Conservation (phyloP, 108 stramenopile species). For the Aurantiochytrium sp. region DNA sequence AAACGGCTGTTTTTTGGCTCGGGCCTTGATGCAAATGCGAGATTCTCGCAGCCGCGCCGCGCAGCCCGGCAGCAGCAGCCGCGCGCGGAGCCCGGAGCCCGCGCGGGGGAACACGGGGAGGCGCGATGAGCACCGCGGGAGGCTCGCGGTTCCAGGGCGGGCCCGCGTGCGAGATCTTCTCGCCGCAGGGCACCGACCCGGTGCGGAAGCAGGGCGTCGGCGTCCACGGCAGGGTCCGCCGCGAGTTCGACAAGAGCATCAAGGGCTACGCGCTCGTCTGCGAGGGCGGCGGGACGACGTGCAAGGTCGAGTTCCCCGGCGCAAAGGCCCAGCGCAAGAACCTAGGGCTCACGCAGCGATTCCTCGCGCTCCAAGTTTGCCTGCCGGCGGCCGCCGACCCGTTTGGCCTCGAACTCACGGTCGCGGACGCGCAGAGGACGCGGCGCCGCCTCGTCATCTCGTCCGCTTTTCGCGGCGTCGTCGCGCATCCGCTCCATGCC, state of each 20-base stretch:
- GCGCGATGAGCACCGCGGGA: not conserved
- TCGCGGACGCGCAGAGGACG: not conserved
- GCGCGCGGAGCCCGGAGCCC: no score
- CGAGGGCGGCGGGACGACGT: not conserved
- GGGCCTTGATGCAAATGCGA: no score
- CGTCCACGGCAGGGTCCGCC: not conserved
- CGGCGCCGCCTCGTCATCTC: not conserved
- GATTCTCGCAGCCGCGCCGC: no score
- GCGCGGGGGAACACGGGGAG: no score
- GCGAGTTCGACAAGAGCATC: not conserved
- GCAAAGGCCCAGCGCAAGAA: not conserved
- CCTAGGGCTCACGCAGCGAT: not conserved
- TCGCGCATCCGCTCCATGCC: not conserved
- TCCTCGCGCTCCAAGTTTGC: not conserved
- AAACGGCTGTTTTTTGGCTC: no score
- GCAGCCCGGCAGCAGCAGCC: no score
- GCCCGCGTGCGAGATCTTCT: not conserved
- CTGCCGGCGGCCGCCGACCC: not conserved
- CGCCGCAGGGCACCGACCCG: slow-evolving; percentile 27
- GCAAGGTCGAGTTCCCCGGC: slow-evolving; percentile 7
- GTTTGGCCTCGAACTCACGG: not conserved
- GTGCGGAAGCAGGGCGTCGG: not conserved
- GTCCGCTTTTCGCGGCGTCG: not conserved
- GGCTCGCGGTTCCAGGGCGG: not conserved
- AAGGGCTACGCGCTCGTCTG: slow-evolving; percentile 9